These are phyloP conservation scores for Candida sanyaensis DNA, from an alignment of 1,139 yeast genomes.

Conservation along the genomic window DNA sequence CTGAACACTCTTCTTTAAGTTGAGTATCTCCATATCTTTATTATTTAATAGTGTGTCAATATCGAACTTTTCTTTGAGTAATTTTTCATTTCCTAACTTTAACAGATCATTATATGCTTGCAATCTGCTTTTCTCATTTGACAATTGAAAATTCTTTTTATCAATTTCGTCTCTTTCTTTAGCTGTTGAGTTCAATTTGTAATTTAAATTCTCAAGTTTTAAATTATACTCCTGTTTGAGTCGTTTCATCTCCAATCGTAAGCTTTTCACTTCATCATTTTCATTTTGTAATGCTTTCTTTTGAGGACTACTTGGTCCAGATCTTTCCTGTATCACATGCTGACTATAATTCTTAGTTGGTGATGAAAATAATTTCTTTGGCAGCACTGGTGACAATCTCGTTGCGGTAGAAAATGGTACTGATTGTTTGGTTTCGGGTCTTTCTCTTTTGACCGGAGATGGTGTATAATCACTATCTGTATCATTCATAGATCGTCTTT, in stretches of 20 bases:
- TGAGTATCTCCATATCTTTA: neutral
- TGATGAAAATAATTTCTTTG: slow-evolving; percentile 3
- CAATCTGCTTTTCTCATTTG: neutral
- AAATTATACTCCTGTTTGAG: neutral
- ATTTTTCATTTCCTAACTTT: neutral
- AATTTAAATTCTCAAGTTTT: neutral
- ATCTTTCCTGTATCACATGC: slow-evolving; percentile 4
- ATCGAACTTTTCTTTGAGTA: neutral
- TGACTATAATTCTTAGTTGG: slow-evolving; percentile 7
- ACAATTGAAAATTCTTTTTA: neutral
- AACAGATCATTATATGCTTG: neutral
- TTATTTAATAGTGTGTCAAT: neutral
- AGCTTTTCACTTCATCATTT: neutral
- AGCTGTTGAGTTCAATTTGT: neutral
- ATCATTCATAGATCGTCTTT: neutral
- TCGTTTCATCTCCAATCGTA: neutral
- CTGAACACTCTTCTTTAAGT: neutral
- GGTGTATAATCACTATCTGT: neutral
- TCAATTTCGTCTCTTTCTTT: slow-evolving; percentile 1
- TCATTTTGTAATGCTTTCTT: neutral
- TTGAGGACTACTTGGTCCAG: slow-evolving; percentile 6
- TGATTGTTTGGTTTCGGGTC: neutral
- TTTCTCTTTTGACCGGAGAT: slow-evolving; percentile 1
- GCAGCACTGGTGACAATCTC: slow-evolving; percentile 4
- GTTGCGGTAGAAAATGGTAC: neutral